These are phyloP conservation scores for Hypoxylon sp. DNA, from an alignment of 2,329 filamentous ascomycete genomes.

Conservation along the genomic window DNA sequence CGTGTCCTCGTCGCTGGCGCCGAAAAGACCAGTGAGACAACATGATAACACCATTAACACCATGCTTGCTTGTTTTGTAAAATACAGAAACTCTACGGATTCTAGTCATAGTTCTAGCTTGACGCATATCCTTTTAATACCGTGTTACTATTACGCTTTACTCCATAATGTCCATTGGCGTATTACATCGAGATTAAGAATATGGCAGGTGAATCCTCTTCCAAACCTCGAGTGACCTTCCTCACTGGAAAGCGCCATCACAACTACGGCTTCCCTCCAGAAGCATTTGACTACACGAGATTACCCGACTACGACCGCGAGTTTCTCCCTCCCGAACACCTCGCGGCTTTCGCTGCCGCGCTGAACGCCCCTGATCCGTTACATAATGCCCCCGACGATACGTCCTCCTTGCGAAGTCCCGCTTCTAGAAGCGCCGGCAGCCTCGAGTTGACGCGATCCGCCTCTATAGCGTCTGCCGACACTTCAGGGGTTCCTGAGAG, in stretches of 20 bases:
- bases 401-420: slow-evolving; percentile 59
- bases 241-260: slow-evolving; percentile 49
- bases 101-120: slow-evolving; percentile 2
- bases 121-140: neutral
- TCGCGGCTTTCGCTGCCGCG: slow-evolving; percentile 84
- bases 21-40: slow-evolving; percentile 26
- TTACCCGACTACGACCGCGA: slow-evolving; percentile 86
- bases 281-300: slow-evolving; percentile 76
- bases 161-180: slow-evolving; percentile 40
- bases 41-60: slow-evolving; percentile 19
- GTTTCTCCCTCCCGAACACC: slow-evolving; percentile 80
- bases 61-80: slow-evolving; percentile 3
- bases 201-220: slow-evolving; percentile 49
- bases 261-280: slow-evolving; percentile 70
- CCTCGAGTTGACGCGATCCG: slow-evolving; percentile 59
- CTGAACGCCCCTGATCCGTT: slow-evolving; percentile 84
- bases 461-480: slow-evolving; percentile 59
- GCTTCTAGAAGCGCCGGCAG: slow-evolving; percentile 59
- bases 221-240: slow-evolving; percentile 46
- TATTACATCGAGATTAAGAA: slow-evolving; percentile 35
- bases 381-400: slow-evolving; percentile 72
- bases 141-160: neutral
- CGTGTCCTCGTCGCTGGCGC: slow-evolving; percentile 13
- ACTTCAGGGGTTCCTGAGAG: slow-evolving; percentile 50
- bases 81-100: neutral